phyloP scores from a whole-genome alignment of 2,329 filamentous ascomycete genomes.

The Calonectria fujianensis region DNA sequence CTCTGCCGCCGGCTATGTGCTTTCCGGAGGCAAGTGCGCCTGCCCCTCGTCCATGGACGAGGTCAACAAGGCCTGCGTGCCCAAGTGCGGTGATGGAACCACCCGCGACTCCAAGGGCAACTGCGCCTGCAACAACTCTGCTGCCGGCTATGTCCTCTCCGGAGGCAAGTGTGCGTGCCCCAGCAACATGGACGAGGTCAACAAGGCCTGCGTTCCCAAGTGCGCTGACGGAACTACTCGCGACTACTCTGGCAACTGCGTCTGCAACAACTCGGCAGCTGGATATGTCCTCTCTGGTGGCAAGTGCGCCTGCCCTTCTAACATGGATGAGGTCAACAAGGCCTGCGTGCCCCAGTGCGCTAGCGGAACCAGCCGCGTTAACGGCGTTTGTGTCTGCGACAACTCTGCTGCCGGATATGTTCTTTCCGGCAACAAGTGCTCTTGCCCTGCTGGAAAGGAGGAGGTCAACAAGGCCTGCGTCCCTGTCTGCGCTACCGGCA shows the following conservation, averaged over 20 bases:
- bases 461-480: neutral
- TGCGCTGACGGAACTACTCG: neutral
- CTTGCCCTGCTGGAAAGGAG: neutral
- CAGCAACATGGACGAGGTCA: neutral
- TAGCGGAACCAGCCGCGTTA: neutral
- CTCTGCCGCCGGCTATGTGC: neutral
- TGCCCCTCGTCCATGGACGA: neutral
- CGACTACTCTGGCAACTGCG: neutral
- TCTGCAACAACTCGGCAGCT: neutral
- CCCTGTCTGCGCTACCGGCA: neutral
- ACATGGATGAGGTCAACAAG: neutral
- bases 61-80: neutral
- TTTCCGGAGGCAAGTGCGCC: neutral
- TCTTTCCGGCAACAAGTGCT: neutral
- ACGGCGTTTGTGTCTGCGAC: neutral
- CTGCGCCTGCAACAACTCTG: slow-evolving; percentile 5
- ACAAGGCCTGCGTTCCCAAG: neutral
- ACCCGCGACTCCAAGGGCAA: neutral
- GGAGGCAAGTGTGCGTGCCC: neutral
- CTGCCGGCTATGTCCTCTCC: neutral
- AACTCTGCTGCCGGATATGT: neutral
- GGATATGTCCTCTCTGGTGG: neutral
- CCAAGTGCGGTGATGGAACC: neutral
- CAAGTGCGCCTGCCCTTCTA: neutral
- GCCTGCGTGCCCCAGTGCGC: neutral